Evolutionary conservation across 257 asterid species (phyloP), one percentile per base, ranked within the genome.

Genomic region (Lycium ferocissimum): DNA sequence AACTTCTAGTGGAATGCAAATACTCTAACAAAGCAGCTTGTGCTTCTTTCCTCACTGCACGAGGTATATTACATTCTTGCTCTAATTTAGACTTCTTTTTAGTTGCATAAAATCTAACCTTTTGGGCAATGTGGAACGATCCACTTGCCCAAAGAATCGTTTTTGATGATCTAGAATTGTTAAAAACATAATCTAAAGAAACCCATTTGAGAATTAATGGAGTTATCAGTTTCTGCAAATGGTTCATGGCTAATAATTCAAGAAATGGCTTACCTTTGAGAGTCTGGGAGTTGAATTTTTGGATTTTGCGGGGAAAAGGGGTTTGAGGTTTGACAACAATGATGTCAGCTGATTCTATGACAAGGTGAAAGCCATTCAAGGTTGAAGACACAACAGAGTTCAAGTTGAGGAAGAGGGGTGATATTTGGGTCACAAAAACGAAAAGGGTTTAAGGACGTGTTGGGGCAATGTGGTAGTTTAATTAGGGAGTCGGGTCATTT

Each of bases 1-100:
- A 89, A 85, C 94, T 89, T 90, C 98, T 90, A 62, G 97, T 93
- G 71, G 81, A 90, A 87, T 94, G 97, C 84, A 94, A 92, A 80
- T 94, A 94, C 45, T 94, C 98, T 22, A 88, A 59, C 84, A 94
- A 85, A 87, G 92, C 98, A 87, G 86, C 88, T 86, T 92, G 92
- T 33, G 94, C 97, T 84, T 92, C 93, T 76, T 84, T 89, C 76
- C 87, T 87, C 12, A 87, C 91, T 4, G 54, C 70, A 83, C 84
- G 87, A 7, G 89, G 67, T 53, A 79, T 84, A 62, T 84, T 84
- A 49, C 82, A 80, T 85, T 83, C 73, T 10, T 61, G 62, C 6
- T 66, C 47, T 35, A 57, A 75, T 61, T 37, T 87, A 72, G 22
- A 51, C 9, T 51, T 87, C 40, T 79, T 87, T 81, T 81, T 88